A percentile compares a stretch with the other conserved stretches of the same genome.
phyloP scores from a whole-genome alignment of 2,329 filamentous ascomycete genomes.

The Colletotrichum tamarilloi region DNA sequence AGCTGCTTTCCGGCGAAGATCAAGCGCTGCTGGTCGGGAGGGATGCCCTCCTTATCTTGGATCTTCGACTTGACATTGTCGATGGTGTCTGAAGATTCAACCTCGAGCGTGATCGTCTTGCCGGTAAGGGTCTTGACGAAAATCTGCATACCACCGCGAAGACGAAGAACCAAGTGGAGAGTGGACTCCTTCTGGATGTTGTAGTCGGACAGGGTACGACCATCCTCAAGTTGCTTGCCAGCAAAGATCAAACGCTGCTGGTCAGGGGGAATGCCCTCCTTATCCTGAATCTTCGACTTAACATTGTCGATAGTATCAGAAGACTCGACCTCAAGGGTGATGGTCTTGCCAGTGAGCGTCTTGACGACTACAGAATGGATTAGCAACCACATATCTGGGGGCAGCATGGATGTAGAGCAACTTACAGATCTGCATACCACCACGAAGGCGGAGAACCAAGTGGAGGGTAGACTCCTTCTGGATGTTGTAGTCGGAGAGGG shows the following conservation, averaged over 20 bases:
- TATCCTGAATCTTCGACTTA: constrained; percentile 97
- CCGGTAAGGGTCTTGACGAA: constrained; percentile 90
- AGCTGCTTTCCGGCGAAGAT: constrained; percentile 96
- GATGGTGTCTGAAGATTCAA: constrained; percentile 90
- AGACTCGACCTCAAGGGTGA: constrained; percentile 89
- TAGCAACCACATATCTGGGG: constrained; percentile 35
- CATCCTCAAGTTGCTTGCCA: constrained; percentile 96
- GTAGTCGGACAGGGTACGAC: constrained; percentile 90
- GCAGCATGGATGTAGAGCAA: constrained; percentile 50
- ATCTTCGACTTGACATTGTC: constrained; percentile 97
- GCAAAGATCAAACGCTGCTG: constrained; percentile 97
- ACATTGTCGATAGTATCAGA: constrained; percentile 96
- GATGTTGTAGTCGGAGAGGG: constrained; percentile 67
- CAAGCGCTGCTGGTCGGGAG: constrained; percentile 92
- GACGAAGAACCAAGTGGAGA: constrained; percentile 86
- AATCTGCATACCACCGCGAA: constrained; percentile 91
- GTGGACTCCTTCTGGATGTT: constrained; percentile 96
- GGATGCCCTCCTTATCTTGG: constrained; percentile 92
- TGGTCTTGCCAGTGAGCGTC: constrained; percentile 93
- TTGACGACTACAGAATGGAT: constrained; percentile 68
- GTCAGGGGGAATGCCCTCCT: constrained; percentile 96
- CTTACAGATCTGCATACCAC: constrained; percentile 71
- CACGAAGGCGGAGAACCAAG: constrained; percentile 77
- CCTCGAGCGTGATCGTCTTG: constrained; percentile 94
- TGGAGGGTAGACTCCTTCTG: constrained; percentile 77